Percentiles rank a stretch among this genome's conserved stretches.
phyloP scores from a whole-genome alignment of 495 filamentous ascomycete species.

The Echria macrotheca region DNA sequence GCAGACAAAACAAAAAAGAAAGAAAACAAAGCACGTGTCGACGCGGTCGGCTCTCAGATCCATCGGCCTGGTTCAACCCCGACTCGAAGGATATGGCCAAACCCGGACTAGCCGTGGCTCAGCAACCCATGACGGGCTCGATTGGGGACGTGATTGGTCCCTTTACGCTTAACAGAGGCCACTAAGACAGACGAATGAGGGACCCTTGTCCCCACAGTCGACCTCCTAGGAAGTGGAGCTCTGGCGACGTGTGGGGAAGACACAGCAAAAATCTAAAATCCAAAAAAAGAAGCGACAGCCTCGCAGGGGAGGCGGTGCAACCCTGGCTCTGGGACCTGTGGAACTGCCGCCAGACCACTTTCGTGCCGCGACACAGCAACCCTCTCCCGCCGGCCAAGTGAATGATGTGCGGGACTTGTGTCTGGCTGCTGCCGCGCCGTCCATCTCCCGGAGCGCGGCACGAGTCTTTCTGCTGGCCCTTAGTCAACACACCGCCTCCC shows the following conservation, averaged over 20 bases:
- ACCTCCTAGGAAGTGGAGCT: no score
- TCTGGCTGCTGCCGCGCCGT: not conserved
- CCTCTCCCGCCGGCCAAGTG: not conserved
- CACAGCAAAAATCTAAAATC: slow-evolving; percentile 26
- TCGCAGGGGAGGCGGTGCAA: slow-evolving; percentile 25
- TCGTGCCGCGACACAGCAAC: not conserved
- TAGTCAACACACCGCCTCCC: not conserved
- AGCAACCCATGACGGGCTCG: slow-evolving; percentile 12
- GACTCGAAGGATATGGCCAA: slow-evolving; percentile 16
- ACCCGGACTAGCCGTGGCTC: slow-evolving; percentile 25
- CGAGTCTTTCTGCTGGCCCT: slow-evolving; percentile 5
- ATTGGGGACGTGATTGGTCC: slow-evolving; percentile 18
- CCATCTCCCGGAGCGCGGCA: slow-evolving; percentile 1
- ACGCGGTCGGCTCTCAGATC: not conserved
- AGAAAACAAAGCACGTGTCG: slow-evolving; percentile 1
- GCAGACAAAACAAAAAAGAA: slow-evolving; percentile 2
- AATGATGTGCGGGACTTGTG: not conserved
- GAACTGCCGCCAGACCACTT: slow-evolving; percentile 4
- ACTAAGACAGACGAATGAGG: no score
- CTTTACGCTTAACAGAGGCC: no score
- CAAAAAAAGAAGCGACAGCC: slow-evolving; percentile 30
- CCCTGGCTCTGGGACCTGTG: slow-evolving; percentile 18
- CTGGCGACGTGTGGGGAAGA: slow-evolving; percentile 18
- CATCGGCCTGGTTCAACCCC: no score
- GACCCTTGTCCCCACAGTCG: no score